phyloP scores from a whole-genome alignment of 208 protist species.

The Zelonia costaricensis region DNA sequence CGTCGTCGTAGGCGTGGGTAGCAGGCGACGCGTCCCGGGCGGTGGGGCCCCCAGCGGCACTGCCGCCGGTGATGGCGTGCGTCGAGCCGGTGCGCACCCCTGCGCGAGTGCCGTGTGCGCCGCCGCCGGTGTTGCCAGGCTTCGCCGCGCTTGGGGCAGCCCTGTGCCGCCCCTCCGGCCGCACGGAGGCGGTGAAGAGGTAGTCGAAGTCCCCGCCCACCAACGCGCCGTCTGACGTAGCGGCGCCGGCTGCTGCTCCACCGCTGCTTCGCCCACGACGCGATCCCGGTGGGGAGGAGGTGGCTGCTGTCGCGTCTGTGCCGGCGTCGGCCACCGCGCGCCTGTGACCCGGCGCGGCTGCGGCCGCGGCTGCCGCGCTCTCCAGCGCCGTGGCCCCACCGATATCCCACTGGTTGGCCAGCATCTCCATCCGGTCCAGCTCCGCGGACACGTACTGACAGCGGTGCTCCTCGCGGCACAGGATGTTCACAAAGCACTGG shows the following conservation, averaged over 20 bases:
- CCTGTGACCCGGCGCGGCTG: background rate
- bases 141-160: background rate
- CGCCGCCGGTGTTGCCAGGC: background rate
- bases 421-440: slow-evolving; percentile 47
- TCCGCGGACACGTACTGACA: slow-evolving; percentile 57
- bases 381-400: slow-evolving; percentile 20
- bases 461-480: slow-evolving; percentile 74
- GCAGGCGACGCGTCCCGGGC: too few relatives aligned
- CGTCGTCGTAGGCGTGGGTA: background rate
- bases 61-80: too few relatives aligned
- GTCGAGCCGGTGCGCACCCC: too few relatives aligned
- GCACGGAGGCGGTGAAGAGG: slow-evolving; percentile 10
- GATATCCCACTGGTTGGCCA: slow-evolving; percentile 38
- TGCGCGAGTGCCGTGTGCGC: too few relatives aligned
- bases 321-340: too few relatives aligned
- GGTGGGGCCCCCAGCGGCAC: too few relatives aligned
- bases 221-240: too few relatives aligned
- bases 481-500: slow-evolving; percentile 82
- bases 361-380: slow-evolving; percentile 13
- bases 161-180: slow-evolving; percentile 2
- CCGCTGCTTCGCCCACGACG: background rate
- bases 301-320: too few relatives aligned
- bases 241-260: background rate
- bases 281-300: too few relatives aligned
- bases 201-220: slow-evolving; percentile 24